These are phyloP conservation scores for Peltaster fructicola DNA, from an alignment of 2,329 filamentous ascomycete genomes.

Conservation along the genomic window DNA sequence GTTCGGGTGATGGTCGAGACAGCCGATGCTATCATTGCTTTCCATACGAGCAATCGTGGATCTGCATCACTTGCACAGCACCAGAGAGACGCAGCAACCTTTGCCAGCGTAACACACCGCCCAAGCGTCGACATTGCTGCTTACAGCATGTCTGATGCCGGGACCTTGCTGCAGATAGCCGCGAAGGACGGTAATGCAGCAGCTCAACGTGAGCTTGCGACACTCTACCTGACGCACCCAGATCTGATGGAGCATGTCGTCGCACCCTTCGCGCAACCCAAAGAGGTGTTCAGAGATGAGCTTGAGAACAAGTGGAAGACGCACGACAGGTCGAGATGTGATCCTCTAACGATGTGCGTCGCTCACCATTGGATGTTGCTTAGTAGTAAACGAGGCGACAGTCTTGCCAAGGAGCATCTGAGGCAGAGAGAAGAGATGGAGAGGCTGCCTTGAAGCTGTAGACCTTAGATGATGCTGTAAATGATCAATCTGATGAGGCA, in stretches of 20 bases:
- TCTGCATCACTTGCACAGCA: slow-evolving; percentile 17
- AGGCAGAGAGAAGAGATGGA: slow-evolving; percentile 51
- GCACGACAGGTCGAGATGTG: slow-evolving; percentile 47
- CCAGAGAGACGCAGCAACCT: slow-evolving; percentile 16
- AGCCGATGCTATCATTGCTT: slow-evolving; percentile 49
- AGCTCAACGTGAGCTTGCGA: slow-evolving; percentile 80
- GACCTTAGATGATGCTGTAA: too few relatives aligned
- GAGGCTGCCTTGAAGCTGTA: slow-evolving; percentile 30
- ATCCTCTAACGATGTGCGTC: slow-evolving; percentile 80
- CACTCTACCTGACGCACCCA: slow-evolving; percentile 83
- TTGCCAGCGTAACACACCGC: slow-evolving; percentile 11
- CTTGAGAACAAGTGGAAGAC: slow-evolving; percentile 51
- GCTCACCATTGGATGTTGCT: slow-evolving; percentile 96
- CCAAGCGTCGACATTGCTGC: slow-evolving; percentile 30
- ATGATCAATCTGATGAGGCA: not conserved
- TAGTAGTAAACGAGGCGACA: slow-evolving; percentile 70
- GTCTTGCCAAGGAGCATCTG: slow-evolving; percentile 66
- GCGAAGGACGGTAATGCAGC: slow-evolving; percentile 81
- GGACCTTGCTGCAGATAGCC: slow-evolving; percentile 78
- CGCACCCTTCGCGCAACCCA: slow-evolving; percentile 64
- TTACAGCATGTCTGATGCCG: slow-evolving; percentile 63
- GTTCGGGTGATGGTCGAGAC: slow-evolving; percentile 70
- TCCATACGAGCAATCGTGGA: slow-evolving; percentile 48
- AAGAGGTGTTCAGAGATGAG: slow-evolving; percentile 79
- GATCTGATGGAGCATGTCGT: slow-evolving; percentile 67